phyloP scores from a whole-genome alignment of 2,329 filamentous ascomycete genomes.

The Aspergillus aculeatus region DNA sequence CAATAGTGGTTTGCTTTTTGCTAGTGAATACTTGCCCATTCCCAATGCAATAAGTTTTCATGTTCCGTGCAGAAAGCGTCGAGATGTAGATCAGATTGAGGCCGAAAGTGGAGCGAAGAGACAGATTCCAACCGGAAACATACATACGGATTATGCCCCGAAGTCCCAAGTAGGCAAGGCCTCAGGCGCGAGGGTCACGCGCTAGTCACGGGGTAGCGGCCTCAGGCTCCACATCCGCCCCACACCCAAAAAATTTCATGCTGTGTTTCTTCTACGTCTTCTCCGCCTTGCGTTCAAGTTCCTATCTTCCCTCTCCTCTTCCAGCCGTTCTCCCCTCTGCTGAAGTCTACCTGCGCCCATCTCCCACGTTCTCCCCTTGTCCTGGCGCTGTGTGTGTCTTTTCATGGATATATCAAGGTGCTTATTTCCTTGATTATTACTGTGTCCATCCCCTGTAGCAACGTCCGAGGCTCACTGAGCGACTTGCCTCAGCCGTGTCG shows the following conservation, averaged over 20 bases:
- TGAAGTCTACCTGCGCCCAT: not conserved
- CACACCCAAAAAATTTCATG: conserved; percentile 24
- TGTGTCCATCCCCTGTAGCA: conserved; percentile 17
- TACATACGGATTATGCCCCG: conserved; percentile 11
- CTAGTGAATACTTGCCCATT: not conserved
- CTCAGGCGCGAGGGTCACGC: conserved; percentile 14
- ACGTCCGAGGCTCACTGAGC: conserved; percentile 11
- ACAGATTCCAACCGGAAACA: not conserved
- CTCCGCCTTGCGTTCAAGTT: conserved; percentile 7
- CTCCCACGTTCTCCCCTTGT: not conserved
- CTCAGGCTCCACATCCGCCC: conserved; percentile 21
- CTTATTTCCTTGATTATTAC: conserved; percentile 1
- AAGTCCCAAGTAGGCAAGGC: conserved; percentile 11
- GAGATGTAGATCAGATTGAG: not conserved
- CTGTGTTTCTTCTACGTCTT: conserved; percentile 6
- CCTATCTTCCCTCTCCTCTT: not conserved
- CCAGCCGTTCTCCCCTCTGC: conserved; percentile 7
- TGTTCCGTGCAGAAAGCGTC: not conserved
- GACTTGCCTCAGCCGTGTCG: conserved; percentile 17
- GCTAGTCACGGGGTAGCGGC: conserved; percentile 18
- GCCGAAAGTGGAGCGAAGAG: not conserved
- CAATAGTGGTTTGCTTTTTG: not conserved
- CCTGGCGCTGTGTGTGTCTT: conserved; percentile 8
- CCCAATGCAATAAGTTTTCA: not conserved
- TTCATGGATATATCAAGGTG: conserved; percentile 21